Conservation (phyloP, 148 eudicot genomes). For the Rhododendron simsii region DNA sequence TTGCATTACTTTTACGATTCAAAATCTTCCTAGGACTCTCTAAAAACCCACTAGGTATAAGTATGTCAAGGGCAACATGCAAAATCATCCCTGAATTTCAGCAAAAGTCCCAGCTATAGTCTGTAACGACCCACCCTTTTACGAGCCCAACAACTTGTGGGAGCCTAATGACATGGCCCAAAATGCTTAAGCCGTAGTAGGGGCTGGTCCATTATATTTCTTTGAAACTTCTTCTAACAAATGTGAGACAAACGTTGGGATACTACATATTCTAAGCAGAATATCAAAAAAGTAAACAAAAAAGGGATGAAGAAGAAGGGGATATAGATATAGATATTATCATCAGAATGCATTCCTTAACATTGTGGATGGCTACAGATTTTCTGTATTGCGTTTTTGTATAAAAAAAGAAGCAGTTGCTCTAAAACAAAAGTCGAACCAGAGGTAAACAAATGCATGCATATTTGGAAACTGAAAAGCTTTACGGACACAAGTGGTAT, state of each 20-base stretch:
- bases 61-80: background rate
- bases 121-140: background rate
- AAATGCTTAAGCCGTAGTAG: background rate
- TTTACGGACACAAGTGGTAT: background rate
- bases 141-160: background rate
- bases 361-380: background rate
- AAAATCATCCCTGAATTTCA: background rate
- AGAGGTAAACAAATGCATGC: background rate
- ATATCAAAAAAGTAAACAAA: background rate
- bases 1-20: background rate
- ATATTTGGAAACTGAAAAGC: background rate
- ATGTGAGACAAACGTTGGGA: background rate
- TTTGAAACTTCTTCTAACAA: background rate
- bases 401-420: background rate
- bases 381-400: background rate
- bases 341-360: background rate
- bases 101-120: background rate
- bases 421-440: background rate
- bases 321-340: background rate
- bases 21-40: background rate
- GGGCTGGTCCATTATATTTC: background rate
- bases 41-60: background rate
- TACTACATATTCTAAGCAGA: background rate
- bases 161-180: background rate
- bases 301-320: background rate